phyloP scores from a whole-genome alignment of 495 filamentous ascomycete species.

The Filosporella fistucella region DNA sequence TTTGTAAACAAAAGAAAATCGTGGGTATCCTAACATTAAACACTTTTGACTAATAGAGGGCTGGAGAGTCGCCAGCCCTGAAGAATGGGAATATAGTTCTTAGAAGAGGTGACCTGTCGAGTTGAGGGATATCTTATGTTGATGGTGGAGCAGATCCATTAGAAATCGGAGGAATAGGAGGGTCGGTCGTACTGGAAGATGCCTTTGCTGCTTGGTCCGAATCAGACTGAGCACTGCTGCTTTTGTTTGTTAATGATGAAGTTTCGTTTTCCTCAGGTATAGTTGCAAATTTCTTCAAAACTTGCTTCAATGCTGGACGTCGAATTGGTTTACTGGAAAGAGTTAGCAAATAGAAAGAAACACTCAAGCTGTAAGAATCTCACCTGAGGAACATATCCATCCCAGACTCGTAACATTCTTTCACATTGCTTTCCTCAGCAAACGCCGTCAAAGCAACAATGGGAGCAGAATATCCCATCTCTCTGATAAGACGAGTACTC shows the following conservation, averaged over 20 bases:
- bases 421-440: slow-evolving; percentile 83
- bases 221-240: too few species aligned
- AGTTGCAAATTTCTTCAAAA: slow-evolving; percentile 63
- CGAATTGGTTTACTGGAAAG: slow-evolving; percentile 72
- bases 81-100: too few species aligned
- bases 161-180: too few species aligned
- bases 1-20: too few species aligned
- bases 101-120: too few species aligned
- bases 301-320: slow-evolving; percentile 76
- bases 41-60: too few species aligned
- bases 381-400: slow-evolving; percentile 64
- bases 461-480: slow-evolving; percentile 81
- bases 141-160: too few species aligned
- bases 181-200: too few species aligned
- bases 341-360: slow-evolving; percentile 35
- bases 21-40: too few species aligned
- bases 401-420: slow-evolving; percentile 72
- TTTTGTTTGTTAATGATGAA: slow-evolving; percentile 4
- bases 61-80: too few species aligned
- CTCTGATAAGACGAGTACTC: slow-evolving; percentile 79
- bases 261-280: slow-evolving; percentile 48
- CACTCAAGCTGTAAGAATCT: slow-evolving; percentile 27
- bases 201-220: too few species aligned
- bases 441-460: slow-evolving; percentile 92
- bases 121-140: too few species aligned